Evolutionary conservation across 1,139 yeast genomes (phyloP).

Genomic region (Blastobotrys raffinosifermentans): DNA sequence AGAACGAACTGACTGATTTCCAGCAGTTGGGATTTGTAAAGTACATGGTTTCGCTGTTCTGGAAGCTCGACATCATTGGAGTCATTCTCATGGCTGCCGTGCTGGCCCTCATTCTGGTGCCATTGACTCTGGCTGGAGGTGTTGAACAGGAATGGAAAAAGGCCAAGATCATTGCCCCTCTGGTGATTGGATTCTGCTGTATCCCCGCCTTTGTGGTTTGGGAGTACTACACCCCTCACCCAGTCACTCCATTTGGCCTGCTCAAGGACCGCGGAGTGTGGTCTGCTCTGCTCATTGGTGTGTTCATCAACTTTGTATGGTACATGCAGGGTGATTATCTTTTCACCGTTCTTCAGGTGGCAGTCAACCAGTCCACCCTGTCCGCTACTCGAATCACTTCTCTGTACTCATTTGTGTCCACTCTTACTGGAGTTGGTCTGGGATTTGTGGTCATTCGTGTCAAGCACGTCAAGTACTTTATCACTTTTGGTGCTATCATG

Average conservation of each 20-base stretch:
- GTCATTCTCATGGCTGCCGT: constrained; percentile 44
- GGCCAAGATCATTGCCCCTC: constrained; percentile 57
- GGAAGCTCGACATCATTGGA: constrained; percentile 55
- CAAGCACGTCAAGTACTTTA: constrained; percentile 54
- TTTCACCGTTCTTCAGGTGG: constrained; percentile 58
- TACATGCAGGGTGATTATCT: constrained; percentile 65
- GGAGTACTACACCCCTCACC: constrained; percentile 50
- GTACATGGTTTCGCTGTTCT: constrained; percentile 30
- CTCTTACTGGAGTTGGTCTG: constrained; percentile 53
- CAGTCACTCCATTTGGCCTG: constrained; percentile 53
- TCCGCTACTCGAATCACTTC: constrained; percentile 65
- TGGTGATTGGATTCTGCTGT: constrained; percentile 55
- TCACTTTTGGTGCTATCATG: constrained; percentile 48
- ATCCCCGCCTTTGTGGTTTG: constrained; percentile 50
- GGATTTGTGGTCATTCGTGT: constrained; percentile 46
- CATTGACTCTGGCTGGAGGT: constrained; percentile 60
- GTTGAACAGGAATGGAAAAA: constrained; percentile 43
- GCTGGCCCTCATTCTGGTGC: constrained; percentile 47
- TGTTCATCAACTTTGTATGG: constrained; percentile 53
- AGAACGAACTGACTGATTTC: constrained; percentile 27
- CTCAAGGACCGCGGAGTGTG: constrained; percentile 64
- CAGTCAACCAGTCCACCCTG: constrained; percentile 49
- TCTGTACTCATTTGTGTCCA: constrained; percentile 59
- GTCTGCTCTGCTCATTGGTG: constrained; percentile 52
- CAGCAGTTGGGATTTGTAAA: constrained; percentile 21